Conservation (phyloP, 345 rosid species). For the Trapa incisa region DNA sequence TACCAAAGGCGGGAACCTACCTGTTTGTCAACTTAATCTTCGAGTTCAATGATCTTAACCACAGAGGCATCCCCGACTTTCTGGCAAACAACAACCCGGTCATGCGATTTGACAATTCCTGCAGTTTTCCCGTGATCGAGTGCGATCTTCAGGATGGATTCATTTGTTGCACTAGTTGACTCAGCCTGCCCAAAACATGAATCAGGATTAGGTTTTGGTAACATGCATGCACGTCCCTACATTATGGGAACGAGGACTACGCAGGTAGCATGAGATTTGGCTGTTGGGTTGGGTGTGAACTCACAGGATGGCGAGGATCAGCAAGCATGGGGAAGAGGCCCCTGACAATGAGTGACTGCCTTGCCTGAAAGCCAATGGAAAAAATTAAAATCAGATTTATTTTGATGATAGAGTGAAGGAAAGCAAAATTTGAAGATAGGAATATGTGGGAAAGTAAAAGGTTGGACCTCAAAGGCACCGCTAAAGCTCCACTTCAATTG, state of each 20-base stretch:
- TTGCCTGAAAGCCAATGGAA: constrained; percentile 7
- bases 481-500: constrained; percentile 94
- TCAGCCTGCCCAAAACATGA: constrained; percentile 9
- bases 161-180: constrained; percentile 15
- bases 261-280: too few species aligned
- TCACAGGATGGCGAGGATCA: constrained; percentile 21
- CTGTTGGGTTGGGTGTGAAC: not conserved
- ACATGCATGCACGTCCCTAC: not conserved
- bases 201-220: not conserved
- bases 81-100: constrained; percentile 16
- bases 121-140: constrained; percentile 17
- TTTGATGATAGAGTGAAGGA: not conserved
- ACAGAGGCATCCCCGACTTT: constrained; percentile 19
- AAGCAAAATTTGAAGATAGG: not conserved
- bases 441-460: not conserved
- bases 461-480: constrained; percentile 86
- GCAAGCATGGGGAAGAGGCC: constrained; percentile 22
- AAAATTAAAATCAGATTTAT: not conserved
- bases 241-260: too few species aligned
- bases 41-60: constrained; percentile 19
- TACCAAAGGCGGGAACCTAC: not conserved
- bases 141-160: constrained; percentile 17
- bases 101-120: constrained; percentile 13
- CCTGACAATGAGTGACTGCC: constrained; percentile 16
- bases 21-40: constrained; percentile 6